phyloP scores from a whole-genome alignment of 345 rosid genomes.

The Eucalyptus erythrocorys region DNA sequence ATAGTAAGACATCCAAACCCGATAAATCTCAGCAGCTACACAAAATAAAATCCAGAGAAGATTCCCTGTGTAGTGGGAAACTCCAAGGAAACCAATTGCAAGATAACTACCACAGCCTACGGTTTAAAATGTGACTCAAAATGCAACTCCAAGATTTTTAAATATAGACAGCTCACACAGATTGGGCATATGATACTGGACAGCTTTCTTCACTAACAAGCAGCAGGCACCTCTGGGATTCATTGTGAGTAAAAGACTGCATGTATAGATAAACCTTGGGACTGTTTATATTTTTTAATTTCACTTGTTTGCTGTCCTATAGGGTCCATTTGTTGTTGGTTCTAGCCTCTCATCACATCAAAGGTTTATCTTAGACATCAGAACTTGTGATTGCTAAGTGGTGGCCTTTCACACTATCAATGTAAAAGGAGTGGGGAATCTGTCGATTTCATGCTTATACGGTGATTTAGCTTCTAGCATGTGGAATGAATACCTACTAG shows the following conservation, averaged over 20 bases:
- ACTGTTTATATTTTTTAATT: not conserved
- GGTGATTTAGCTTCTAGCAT: not conserved
- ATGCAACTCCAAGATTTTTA: not conserved
- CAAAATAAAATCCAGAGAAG: not conserved
- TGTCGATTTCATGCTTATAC: not conserved
- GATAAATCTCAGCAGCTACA: not conserved
- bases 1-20: not conserved
- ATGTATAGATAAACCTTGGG: not conserved
- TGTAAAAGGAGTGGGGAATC: not conserved
- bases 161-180: not conserved
- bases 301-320: not conserved
- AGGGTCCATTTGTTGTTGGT: not conserved
- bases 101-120: not conserved
- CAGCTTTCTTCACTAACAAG: not conserved
- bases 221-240: not conserved
- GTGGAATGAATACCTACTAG: not conserved
- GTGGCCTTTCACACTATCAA: not conserved
- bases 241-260: not conserved
- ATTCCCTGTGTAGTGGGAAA: not conserved
- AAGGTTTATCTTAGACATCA: not conserved
- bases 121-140: not conserved
- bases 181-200: not conserved
- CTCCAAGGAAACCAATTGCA: not conserved
- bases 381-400: not conserved
- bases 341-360: not conserved